Percentiles rank a stretch among this genome's conserved stretches.
These are phyloP conservation scores for Pittosporum tobira DNA, from an alignment of 129 eudicot genomes.

Conservation along the genomic window DNA sequence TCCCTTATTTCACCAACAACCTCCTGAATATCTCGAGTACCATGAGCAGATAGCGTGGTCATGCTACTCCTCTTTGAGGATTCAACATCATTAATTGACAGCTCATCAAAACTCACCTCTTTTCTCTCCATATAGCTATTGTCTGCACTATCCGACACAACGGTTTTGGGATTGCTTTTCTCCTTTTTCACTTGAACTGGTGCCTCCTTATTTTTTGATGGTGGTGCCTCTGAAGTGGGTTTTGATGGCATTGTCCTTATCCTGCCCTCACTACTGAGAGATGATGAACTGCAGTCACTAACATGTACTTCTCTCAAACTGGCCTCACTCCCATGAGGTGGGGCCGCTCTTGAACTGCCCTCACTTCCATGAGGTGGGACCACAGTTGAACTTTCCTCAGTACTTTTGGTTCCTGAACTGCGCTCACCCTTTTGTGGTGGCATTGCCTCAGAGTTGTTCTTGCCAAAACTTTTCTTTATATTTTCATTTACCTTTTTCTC, in stretches of 20 bases:
- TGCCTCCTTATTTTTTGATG: slow-evolving; percentile 18
- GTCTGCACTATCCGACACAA: slow-evolving; percentile 38
- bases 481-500: slow-evolving; percentile 28
- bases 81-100: slow-evolving; percentile 45
- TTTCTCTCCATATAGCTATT: slow-evolving; percentile 44
- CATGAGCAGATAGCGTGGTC: slow-evolving; percentile 55
- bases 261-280: slow-evolving; percentile 23
- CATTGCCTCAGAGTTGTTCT: slow-evolving; percentile 25
- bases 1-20: slow-evolving; percentile 76
- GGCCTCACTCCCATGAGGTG: no score
- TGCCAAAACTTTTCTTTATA: slow-evolving; percentile 23
- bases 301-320: no score
- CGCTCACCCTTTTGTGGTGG: slow-evolving; percentile 18
- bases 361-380: slow-evolving; percentile 20
- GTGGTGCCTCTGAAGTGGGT: slow-evolving; percentile 17
- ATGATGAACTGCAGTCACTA: no score
- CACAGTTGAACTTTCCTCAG: slow-evolving; percentile 14
- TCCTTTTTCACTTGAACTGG: slow-evolving; percentile 45
- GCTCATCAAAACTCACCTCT: slow-evolving; percentile 73
- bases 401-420: slow-evolving; percentile 15
- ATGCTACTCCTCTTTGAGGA: slow-evolving; percentile 65
- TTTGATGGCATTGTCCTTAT: slow-evolving; percentile 15
- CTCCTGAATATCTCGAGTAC: slow-evolving; percentile 77
- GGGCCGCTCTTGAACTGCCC: slow-evolving; percentile 24
- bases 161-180: slow-evolving; percentile 44